Evolutionary conservation across 768 basidiomycete genomes (phyloP), one percentile per base, ranked within the genome.

Genomic region (Lactarius tabidus): DNA sequence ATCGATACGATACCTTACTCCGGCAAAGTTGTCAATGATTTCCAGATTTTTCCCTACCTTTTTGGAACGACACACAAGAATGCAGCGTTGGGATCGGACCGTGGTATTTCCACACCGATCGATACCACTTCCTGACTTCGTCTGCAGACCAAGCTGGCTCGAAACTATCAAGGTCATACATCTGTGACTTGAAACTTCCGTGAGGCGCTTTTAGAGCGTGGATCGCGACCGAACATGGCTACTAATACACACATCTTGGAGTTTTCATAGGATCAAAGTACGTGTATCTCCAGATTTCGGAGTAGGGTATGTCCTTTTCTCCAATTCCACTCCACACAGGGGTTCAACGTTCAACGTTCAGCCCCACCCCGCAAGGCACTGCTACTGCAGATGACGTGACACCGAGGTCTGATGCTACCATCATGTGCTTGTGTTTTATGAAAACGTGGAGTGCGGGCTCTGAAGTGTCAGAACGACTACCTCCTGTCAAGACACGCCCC

Each of bases 171-270:
- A 38, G 31, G 10, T 18, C 31, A 10, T 45, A 31, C 18, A 15
- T 64, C 33, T 64, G 39, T 64, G n/a, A 43, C 51, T 38, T 65
- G 58, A 17, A 57, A 38, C 51, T 41, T 33, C 18, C 53, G 31
- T 26, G 54, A 38, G 54, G 54, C 45, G 59, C 54, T 51, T 48
- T 65, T 45, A 26, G 31, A 51, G 36, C 59, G 59, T 51, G 20
- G 14, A 56, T 60, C 35, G 17, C 15, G 26, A 55, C 1, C 53
- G n/a, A n/a, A 14, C 8, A 28, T 18, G 3, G 33, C 45, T 23
- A 29, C 45, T n/a, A 7, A 36, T n/a, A 7, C 18, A 29, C 52
- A 26, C 10, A 15, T 29, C 23, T 26, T 17, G 1, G 26, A 28
- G 52, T 17, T 9, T 26, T 6, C 48, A 12, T 28, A 51, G 48